Evolutionary conservation across 371 early-diverging fungal genomes (phyloP).

Genomic region (Rhizopus sp.): DNA sequence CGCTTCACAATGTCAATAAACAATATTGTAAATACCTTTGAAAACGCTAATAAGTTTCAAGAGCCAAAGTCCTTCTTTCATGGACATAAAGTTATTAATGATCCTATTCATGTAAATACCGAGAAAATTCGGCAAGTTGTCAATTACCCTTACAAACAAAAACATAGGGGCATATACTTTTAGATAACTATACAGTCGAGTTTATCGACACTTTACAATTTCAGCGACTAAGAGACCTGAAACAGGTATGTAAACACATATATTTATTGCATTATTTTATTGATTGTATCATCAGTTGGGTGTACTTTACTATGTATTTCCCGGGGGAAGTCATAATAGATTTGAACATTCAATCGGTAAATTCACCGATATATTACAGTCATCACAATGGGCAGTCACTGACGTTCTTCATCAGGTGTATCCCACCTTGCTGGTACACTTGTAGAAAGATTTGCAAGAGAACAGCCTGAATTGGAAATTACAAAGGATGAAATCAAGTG

Average conservation of each 20-base stretch:
- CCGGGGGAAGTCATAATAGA: conserved; percentile 90
- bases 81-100: conserved; percentile 60
- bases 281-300: conserved; percentile 34
- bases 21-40: conserved; percentile 22
- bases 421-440: conserved; percentile 81
- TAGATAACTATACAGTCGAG: conserved; percentile 68
- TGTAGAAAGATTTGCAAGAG: conserved; percentile 65
- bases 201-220: conserved; percentile 95
- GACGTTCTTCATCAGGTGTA: conserved; percentile 54
- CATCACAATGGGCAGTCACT: not conserved
- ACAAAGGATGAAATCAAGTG: conserved; percentile 78
- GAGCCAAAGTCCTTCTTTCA: conserved; percentile 19
- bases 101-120: conserved; percentile 63
- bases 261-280: not conserved
- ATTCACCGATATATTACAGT: too few species aligned
- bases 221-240: conserved; percentile 86
- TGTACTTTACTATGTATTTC: conserved; percentile 87
- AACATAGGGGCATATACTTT: conserved; percentile 75
- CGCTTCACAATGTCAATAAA: conserved; percentile 8
- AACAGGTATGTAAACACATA: conserved; percentile 71
- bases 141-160: not conserved
- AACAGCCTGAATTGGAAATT: conserved; percentile 85
- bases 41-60: not conserved
- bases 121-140: not conserved
- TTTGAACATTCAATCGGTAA: conserved; percentile 89